Evolutionary conservation across 2,329 filamentous ascomycete species (phyloP), one percentile per base, ranked within the genome.

Genomic region (Akanthomyces lecanii): DNA sequence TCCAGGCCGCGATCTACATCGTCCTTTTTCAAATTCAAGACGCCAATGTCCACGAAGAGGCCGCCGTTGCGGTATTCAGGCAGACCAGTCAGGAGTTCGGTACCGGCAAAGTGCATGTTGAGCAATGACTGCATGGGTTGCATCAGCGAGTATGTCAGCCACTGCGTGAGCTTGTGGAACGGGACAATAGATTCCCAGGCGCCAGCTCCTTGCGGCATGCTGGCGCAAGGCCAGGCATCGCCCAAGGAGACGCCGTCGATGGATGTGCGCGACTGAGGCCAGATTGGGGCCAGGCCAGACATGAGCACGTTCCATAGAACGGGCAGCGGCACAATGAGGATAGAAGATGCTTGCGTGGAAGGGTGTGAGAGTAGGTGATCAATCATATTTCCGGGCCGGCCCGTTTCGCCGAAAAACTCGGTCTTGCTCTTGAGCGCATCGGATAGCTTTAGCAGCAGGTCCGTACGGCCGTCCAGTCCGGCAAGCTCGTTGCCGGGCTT

Each of bases 1-100:
- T 85, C 81, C 25, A 96, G 75, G 2, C 92, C 92, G 30, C 90
- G 85, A 70, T 90, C 82, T 64, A 81, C 76, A 65, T 94, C 90
- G 4, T 83, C 80, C 2, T 82, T 76, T 73, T 94, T 95, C 48
- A 97, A 78, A 0, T 84, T 91, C 64, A 97, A 74, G 4, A 97
- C 84, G 2, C 92, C 92, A 38, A 92, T 87, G 71, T 97, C 86
- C 65, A 97, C 87, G 65, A 97, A 88, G 3, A 97, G 81, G 14
- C 93, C 93, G 50, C 93, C 93, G 69, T 97, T 97, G 63, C 93
- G 86, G 73, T 97, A 97, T 73, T 97, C 93, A 0, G 93, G 92
- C 4, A 97, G 80, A 25, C 92, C 93, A 0, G 93, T 97, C 67
- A 96, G 82, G 7, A 96, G 82, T 65, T 96, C 90, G 1, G 86